phyloP scores from a whole-genome alignment of 176 grass and related monocot species.

The Oryza longistaminata region DNA sequence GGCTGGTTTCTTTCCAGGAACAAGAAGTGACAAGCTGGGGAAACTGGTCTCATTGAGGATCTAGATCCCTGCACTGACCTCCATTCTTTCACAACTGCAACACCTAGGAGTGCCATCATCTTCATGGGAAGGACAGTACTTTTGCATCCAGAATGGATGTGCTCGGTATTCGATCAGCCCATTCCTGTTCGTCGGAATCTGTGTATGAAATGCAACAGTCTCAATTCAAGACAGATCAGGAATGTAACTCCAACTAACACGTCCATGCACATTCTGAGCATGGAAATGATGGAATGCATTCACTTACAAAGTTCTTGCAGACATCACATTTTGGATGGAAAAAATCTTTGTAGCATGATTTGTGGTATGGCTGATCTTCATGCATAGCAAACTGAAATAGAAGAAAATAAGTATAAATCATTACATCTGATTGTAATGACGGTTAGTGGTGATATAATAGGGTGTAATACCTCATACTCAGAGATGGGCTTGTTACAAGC shows the following conservation, averaged over 20 bases:
- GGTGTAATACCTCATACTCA: conserved; percentile 72
- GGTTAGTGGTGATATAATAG: neutral
- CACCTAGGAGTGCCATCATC: conserved; percentile 85
- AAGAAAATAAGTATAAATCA: conserved; percentile 27
- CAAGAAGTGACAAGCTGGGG: neutral
- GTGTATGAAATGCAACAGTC: conserved; percentile 27
- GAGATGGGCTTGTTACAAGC: conserved; percentile 86
- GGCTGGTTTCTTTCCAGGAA: neutral
- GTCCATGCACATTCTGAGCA: conserved; percentile 17
- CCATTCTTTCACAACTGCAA: conserved; percentile 97
- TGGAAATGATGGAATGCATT: neutral
- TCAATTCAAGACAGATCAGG: conserved; percentile 2
- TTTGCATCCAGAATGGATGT: conserved; percentile 94
- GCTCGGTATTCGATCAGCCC: conserved; percentile 83
- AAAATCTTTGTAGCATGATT: conserved; percentile 75
- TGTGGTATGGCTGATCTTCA: conserved; percentile 79
- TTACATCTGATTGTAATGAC: conserved; percentile 17
- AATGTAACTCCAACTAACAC: conserved; percentile 18
- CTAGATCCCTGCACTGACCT: conserved; percentile 55
- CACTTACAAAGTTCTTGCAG: conserved; percentile 78
- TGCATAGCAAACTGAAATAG: conserved; percentile 75
- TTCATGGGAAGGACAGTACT: conserved; percentile 93
- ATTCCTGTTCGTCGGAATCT: conserved; percentile 84
- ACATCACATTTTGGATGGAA: conserved; percentile 95
- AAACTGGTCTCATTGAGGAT: conserved; percentile 14